Percentiles rank a stretch among this genome's conserved stretches.
Conservation (phyloP, 2,329 filamentous ascomycete species). For the Ramularia endophylla region DNA sequence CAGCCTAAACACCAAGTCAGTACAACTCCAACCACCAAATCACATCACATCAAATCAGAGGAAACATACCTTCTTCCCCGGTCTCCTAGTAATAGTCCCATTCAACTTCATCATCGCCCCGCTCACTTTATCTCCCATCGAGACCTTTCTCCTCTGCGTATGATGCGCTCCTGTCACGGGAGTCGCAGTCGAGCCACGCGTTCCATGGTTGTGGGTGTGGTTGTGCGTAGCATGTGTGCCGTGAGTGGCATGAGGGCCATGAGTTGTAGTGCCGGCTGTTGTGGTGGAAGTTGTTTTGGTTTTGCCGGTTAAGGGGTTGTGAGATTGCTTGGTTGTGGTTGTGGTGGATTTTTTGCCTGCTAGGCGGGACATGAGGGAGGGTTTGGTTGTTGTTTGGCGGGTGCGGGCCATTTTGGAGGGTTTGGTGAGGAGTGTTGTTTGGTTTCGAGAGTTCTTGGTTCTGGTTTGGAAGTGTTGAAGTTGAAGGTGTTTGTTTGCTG, state of each 20-base stretch:
- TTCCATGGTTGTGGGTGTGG: conserved; percentile 11
- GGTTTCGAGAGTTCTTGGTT: too few relatives aligned
- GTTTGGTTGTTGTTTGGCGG: too few relatives aligned
- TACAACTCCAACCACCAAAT: neutral
- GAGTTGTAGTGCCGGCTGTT: conserved; percentile 28
- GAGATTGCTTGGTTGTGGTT: conserved; percentile 38
- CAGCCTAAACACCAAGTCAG: conserved; percentile 21
- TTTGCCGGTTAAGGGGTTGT: conserved; percentile 33
- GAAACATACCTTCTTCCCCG: conserved; percentile 60
- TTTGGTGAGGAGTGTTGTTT: too few relatives aligned
- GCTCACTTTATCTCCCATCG: conserved; percentile 68
- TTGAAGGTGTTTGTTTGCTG: too few relatives aligned
- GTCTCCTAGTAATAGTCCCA: conserved; percentile 61
- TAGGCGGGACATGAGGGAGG: too few relatives aligned
- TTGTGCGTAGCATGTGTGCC: conserved; percentile 19
- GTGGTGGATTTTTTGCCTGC: conserved; percentile 18
- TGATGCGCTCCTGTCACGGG: neutral
- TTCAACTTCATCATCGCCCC: conserved; percentile 69
- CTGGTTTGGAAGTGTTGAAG: too few relatives aligned
- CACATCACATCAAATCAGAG: neutral
- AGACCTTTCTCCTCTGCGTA: conserved; percentile 57
- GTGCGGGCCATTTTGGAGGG: too few relatives aligned
- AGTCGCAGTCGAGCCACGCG: conserved; percentile 4
- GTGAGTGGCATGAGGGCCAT: conserved; percentile 24
- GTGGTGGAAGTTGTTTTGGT: conserved; percentile 26